Base-by-base conservation (phyloP, 2,329 filamentous ascomycete species). In the Fusarium buxicola region DNA sequence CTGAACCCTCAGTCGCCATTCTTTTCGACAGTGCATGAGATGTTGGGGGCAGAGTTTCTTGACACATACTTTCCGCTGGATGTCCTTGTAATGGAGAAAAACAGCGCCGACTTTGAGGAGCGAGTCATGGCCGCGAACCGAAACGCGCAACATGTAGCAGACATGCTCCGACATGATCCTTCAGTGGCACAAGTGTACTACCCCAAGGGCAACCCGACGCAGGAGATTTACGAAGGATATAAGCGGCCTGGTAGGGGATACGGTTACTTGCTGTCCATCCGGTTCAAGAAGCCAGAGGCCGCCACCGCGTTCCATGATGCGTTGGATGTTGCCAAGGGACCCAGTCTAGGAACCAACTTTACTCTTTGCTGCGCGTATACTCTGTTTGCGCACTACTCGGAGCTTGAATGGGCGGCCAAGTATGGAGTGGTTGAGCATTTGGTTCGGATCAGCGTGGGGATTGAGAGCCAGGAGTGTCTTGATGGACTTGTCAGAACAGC, bases 261-360 rank as follows among this genome's bases (percentile, higher is more conserved):
- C 58, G 84, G 84, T 1, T 84, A 80, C 62, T 74, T 86, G 1
- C 71, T 86, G 10, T 80, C 74, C n/a, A 68, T 86, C 12, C 79
- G 84, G 21, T 81, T 87, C 45, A 69, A 73, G n/a, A 72, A 66
- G 7, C 16, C 64, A 63, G 57, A 58, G 12, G 69, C 72, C 1
- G 77, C 81, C 1, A 67, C 69, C 3, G 76, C 77, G 1, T 86
- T 86, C 49, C 83, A 82, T 61, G 78, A 86, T 52, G 74, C 73
- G 21, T 55, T 85, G 2, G 71, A 78, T 31, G 73, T 84, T 34
- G 78, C 82, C 63, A 77, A 80, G 21, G 82, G 82, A 0, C 82
- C 82, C 0, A 82, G 83, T 60, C 71, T 85, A 2, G 84, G 83
- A 2, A 82, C 82, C 2, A 82, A 81, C 58, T 72, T 78, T 43